A percentile compares a stretch with the other conserved stretches of the same genome.
Conservation (phyloP, 176 grass and related monocot genomes). For the Triticum urartu region DNA sequence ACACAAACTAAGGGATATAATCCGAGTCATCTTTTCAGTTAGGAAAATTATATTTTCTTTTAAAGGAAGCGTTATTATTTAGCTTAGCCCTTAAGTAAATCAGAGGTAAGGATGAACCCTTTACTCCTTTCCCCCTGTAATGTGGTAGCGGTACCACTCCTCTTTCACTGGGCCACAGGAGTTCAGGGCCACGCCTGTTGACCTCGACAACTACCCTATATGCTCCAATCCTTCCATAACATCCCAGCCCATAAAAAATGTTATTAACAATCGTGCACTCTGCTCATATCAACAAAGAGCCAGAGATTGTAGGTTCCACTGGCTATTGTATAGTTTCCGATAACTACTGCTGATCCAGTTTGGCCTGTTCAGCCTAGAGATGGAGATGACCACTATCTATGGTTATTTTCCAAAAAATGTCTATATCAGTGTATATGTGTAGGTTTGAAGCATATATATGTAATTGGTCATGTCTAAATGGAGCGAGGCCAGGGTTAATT, state of each 20-base stretch:
- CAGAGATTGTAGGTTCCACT: not conserved
- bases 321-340: not conserved
- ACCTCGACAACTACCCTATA: not conserved
- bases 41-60: not conserved
- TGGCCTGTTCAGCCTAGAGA: not conserved
- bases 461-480: too few species aligned
- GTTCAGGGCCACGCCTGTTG: not conserved
- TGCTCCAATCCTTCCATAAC: not conserved
- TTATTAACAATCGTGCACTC: not conserved
- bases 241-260: not conserved
- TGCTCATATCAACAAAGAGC: not conserved
- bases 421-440: not conserved
- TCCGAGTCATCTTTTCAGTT: not conserved
- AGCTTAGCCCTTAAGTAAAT: not conserved
- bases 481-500: too few species aligned
- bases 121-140: not conserved
- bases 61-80: not conserved
- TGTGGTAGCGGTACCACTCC: not conserved
- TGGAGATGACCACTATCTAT: constrained; percentile 1
- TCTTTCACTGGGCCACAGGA: not conserved
- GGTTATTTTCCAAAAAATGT: not conserved
- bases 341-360: not conserved
- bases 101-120: not conserved
- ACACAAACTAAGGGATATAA: not conserved
- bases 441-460: constrained; percentile 24